phyloP scores from a whole-genome alignment of 2,329 filamentous ascomycete species.

The Pseudocercospora eumusae region DNA sequence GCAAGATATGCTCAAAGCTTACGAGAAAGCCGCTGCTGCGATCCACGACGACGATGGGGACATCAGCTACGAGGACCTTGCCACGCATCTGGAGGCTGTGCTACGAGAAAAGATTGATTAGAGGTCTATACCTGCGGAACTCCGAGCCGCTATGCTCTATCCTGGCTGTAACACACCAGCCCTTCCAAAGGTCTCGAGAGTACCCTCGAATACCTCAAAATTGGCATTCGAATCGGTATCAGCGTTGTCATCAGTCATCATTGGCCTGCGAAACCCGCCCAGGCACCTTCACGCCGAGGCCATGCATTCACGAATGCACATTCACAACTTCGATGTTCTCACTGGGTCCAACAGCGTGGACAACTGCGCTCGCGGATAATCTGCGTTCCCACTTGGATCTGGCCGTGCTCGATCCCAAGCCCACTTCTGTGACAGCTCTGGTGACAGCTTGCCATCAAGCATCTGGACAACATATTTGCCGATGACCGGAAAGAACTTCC shows the following conservation, averaged over 20 bases:
- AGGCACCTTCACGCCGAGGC: not conserved
- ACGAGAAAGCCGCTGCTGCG: slow-evolving; percentile 37
- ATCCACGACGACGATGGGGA: slow-evolving; percentile 37
- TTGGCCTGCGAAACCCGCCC: not conserved
- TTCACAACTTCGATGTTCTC: slow-evolving; percentile 20
- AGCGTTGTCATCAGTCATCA: not conserved
- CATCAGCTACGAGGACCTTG: slow-evolving; percentile 41
- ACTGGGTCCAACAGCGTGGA: slow-evolving; percentile 50
- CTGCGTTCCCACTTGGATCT: slow-evolving; percentile 54
- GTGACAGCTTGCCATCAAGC: slow-evolving; percentile 44
- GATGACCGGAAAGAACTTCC: slow-evolving; percentile 43
- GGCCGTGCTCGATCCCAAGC: slow-evolving; percentile 63
- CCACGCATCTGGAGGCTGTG: not conserved
- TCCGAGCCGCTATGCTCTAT: slow-evolving; percentile 5
- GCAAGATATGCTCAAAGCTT: slow-evolving; percentile 45
- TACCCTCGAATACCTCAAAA: not conserved
- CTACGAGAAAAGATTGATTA: not conserved
- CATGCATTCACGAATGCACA: not conserved
- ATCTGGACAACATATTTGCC: slow-evolving; percentile 42
- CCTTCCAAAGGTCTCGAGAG: not conserved
- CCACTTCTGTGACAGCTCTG: slow-evolving; percentile 53
- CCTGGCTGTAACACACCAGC: not conserved
- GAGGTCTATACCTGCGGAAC: not conserved
- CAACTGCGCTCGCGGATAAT: slow-evolving; percentile 62
- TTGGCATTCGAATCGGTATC: not conserved